Conservation (phyloP, 2,329 filamentous ascomycete genomes). For the Hypoxylon sp. region DNA sequence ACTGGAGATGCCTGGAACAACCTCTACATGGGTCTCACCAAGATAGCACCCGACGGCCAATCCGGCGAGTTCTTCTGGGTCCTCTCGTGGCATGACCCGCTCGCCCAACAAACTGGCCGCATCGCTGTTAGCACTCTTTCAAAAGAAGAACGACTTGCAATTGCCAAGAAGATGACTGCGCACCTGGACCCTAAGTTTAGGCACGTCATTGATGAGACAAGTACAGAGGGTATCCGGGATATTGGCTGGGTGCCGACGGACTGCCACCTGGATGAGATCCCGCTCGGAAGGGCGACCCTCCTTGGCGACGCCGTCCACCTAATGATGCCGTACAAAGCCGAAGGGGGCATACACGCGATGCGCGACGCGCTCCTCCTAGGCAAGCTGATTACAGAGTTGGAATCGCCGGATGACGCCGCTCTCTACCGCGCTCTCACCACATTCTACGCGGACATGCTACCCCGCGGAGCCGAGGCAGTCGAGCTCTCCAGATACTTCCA, state of each 20-base stretch:
- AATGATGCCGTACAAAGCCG: slow-evolving; percentile 43
- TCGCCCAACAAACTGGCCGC: slow-evolving; percentile 44
- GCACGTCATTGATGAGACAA: slow-evolving; percentile 33
- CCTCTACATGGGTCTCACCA: slow-evolving; percentile 41
- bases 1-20: slow-evolving; percentile 38
- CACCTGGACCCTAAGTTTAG: slow-evolving; percentile 39
- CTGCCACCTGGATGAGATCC: slow-evolving; percentile 37
- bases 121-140: slow-evolving; percentile 50
- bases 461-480: slow-evolving; percentile 47
- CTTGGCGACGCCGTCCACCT: slow-evolving; percentile 42
- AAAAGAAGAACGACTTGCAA: slow-evolving; percentile 66
- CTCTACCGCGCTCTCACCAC: slow-evolving; percentile 39
- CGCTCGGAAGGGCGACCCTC: slow-evolving; percentile 34
- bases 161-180: slow-evolving; percentile 37
- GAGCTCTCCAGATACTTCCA: slow-evolving; percentile 39
- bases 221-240: slow-evolving; percentile 27
- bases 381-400: slow-evolving; percentile 40
- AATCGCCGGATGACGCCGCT: slow-evolving; percentile 28
- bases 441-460: slow-evolving; percentile 47
- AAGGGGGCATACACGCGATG: slow-evolving; percentile 41
- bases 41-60: slow-evolving; percentile 32
- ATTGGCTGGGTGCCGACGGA: slow-evolving; percentile 38
- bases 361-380: slow-evolving; percentile 63
- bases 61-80: slow-evolving; percentile 44
- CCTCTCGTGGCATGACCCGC: slow-evolving; percentile 52